Base-by-base conservation (phyloP, 2,329 filamentous ascomycete genomes). In the Aureobasidium sp. region DNA sequence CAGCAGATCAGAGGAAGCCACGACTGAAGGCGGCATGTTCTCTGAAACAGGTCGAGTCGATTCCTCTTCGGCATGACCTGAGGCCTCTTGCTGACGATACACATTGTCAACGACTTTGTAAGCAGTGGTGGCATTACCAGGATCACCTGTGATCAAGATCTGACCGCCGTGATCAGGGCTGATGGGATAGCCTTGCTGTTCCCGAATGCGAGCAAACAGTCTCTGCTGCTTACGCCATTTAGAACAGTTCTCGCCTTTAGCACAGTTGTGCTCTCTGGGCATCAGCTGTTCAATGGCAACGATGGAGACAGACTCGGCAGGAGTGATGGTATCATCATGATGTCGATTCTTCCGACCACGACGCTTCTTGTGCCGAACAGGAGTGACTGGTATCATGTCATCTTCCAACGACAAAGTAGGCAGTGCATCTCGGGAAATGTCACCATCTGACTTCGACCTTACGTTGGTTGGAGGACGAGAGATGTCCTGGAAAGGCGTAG, bases 221-320 rank as follows among this genome's bases (percentile, higher is more conserved):
- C 86, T 83, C 73, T 96, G 89, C 70, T 93, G 88, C 72, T 87
- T 90, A 72, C 82, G 84, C 82, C 84, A 96, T 73, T 91, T 95
- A 53, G 84, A 80, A 74, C 92, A 96, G 67, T 88, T 86, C 73
- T 94, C 89, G 49, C 92, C 92, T 73, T 95, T 96, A 49, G 85
- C 85, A 76, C 92, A 97, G 62, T 83, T 82, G 75, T 96, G 92
- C 16, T 87, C 84, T 75, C 90, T 92, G 5, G 91, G 91, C 60
- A 96, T 82, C 59, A 94, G 78, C 73, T 96, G 90, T 75, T 96
- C 91, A 65, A 96, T 96, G 32, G 89, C 91, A 37, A 96, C 91
- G 67, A 96, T 96, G 0, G 91, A 96, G 4, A 94, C 87, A 1
- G 90, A 93, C 72, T 96, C 90, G 63, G 86, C 83, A 2, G 90